Evolutionary conservation across 139 green algal species (phyloP), one percentile per base, ranked within the genome.

Genomic region (Microglena sp.): DNA sequence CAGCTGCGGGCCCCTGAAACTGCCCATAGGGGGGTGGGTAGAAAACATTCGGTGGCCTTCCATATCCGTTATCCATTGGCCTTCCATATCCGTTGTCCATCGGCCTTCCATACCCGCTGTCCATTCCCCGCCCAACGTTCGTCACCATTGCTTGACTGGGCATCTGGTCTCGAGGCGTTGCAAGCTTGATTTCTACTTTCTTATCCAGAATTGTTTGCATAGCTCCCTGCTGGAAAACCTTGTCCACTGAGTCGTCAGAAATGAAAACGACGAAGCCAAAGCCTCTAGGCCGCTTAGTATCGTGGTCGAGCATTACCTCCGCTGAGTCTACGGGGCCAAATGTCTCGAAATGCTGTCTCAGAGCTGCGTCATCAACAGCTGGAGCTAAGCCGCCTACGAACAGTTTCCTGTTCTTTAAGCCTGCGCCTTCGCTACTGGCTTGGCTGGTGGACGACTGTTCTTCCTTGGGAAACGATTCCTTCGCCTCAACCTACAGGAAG

Each of bases 231-330:
- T 54, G 66, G 57, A 96, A 90, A 29, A 97, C 84, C 29, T 72
- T 71, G 43, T 96, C 91, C 3, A 98, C 90, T 2, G 86, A 69
- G 21, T 93, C 86, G 67, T 97, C 93, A 21, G 80, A 69, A 26
- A 76, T 75, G 55, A 95, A 98, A 4, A 87, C 97, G 27, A 98
- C 84, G 63, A 98, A 98, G 18, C 93, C 92, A 77, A 98, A 98
- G 22, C 92, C 92, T 15, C 92, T 79, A 1, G 92, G 90, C 22
- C 92, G 78, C 63, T 88, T 87, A 71, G 90, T 97, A 31, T 92
- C 87, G 57, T 96, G 90, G 76, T 98, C 92, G 67, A 94, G 95
- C 92, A 97, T 96, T 34, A 97, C 90, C 56, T 96, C 88, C 5
- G 86, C 85, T 43, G 95, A 88, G 28, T 88, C 80, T 26, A 96